Evolutionary conservation across 345 rosid genomes (phyloP).

Genomic region (Arabis hirsuta): DNA sequence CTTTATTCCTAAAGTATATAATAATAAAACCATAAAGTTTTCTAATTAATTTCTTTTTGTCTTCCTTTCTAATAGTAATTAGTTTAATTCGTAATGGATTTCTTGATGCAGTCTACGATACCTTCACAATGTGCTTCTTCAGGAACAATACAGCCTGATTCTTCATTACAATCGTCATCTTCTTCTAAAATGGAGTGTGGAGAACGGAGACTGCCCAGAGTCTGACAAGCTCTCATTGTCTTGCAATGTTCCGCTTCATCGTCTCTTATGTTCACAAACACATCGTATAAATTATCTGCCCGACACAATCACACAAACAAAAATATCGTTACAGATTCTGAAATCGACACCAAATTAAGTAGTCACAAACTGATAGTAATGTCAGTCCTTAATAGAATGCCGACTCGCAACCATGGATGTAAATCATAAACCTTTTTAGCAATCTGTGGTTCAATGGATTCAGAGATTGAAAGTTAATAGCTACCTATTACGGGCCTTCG

Average conservation of each 20-base stretch:
- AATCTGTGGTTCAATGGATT: background rate
- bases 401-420: conserved; percentile 21
- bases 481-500: conserved; percentile 93
- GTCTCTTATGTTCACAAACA: conserved; percentile 87
- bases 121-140: conserved; percentile 81
- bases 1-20: conserved; percentile 20
- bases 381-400: conserved; percentile 1
- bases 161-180: conserved; percentile 46
- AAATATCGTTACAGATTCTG: background rate
- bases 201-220: conserved; percentile 78
- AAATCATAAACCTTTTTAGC: conserved; percentile 1
- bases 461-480: background rate
- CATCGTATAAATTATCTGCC: conserved; percentile 86
- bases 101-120: conserved; percentile 79
- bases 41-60: background rate
- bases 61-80: background rate
- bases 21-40: no score
- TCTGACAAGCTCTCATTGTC: conserved; percentile 96
- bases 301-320: conserved; percentile 5
- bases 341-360: background rate
- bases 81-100: conserved; percentile 51
- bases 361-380: background rate
- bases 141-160: conserved; percentile 52
- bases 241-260: conserved; percentile 98
- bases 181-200: conserved; percentile 74